Conservation (phyloP, 2,329 filamentous ascomycete genomes). For the Cladosporium velox region DNA sequence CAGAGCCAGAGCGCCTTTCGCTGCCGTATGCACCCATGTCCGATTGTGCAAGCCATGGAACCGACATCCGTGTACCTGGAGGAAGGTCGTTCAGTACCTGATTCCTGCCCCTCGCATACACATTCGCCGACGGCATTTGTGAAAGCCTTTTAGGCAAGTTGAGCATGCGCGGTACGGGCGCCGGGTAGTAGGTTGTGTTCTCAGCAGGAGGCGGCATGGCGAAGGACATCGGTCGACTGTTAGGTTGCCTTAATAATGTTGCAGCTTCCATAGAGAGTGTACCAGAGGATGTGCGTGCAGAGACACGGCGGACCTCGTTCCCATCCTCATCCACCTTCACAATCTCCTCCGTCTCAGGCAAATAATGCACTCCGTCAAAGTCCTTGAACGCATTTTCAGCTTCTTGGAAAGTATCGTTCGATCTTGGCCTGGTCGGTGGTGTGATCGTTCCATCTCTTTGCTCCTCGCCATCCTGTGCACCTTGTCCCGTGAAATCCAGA, state of each 20-base stretch:
- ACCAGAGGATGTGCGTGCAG: slow-evolving; percentile 35
- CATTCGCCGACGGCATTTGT: slow-evolving; percentile 64
- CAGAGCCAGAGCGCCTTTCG: slow-evolving; percentile 15
- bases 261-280: slow-evolving; percentile 31
- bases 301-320: slow-evolving; percentile 36
- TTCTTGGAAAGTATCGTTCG: slow-evolving; percentile 65
- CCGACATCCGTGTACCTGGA: slow-evolving; percentile 54
- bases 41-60: slow-evolving; percentile 21
- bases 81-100: slow-evolving; percentile 60
- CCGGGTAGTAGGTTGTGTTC: slow-evolving; percentile 92
- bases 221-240: slow-evolving; percentile 57
- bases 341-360: slow-evolving; percentile 51
- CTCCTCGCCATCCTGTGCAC: slow-evolving; percentile 7
- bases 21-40: not conserved
- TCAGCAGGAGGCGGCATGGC: slow-evolving; percentile 64
- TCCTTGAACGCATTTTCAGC: slow-evolving; percentile 70
- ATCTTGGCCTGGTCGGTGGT: slow-evolving; percentile 48
- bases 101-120: slow-evolving; percentile 70
- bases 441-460: slow-evolving; percentile 17
- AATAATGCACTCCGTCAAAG: slow-evolving; percentile 79
- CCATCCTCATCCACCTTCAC: slow-evolving; percentile 37
- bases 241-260: slow-evolving; percentile 34
- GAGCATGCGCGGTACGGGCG: slow-evolving; percentile 88
- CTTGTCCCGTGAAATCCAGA: slow-evolving; percentile 14
- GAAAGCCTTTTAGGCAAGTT: slow-evolving; percentile 89